These are phyloP conservation scores for Eucalyptus virginea DNA, from an alignment of 345 rosid species.

Conservation along the genomic window DNA sequence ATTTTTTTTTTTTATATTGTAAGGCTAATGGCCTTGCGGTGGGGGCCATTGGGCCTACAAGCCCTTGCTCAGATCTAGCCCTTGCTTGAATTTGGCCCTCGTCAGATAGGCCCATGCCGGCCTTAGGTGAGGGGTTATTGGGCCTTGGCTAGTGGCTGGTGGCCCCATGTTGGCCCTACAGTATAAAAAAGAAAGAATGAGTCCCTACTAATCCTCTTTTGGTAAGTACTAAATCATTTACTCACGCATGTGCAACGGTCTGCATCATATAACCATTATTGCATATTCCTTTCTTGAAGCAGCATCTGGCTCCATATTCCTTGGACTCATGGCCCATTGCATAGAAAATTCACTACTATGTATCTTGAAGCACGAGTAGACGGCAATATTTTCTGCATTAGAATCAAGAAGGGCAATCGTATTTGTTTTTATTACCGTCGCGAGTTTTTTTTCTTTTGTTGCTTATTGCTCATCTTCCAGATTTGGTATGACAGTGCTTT, in stretches of 20 bases:
- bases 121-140: too few relatives aligned
- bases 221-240: constrained; percentile 18
- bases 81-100: too few relatives aligned
- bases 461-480: background rate
- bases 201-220: constrained; percentile 79
- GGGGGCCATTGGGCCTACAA: too few relatives aligned
- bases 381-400: background rate
- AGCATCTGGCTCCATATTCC: background rate
- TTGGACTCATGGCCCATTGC: background rate
- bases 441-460: background rate
- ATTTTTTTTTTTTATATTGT: too few relatives aligned
- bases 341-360: background rate
- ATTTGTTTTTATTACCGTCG: background rate
- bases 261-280: background rate
- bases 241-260: background rate
- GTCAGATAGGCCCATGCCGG: too few relatives aligned
- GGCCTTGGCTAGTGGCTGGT: too few relatives aligned
- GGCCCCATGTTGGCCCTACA: too few relatives aligned
- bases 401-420: background rate
- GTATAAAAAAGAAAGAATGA: constrained; percentile 25
- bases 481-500: background rate
- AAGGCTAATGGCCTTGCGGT: too few relatives aligned
- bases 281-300: background rate
- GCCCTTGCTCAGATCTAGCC: too few relatives aligned
- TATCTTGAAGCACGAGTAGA: background rate